A percentile compares a stretch with the other conserved stretches of the same genome.
These are phyloP conservation scores for Tulasnella sp. DNA, from an alignment of 768 basidiomycete genomes.

Conservation along the genomic window DNA sequence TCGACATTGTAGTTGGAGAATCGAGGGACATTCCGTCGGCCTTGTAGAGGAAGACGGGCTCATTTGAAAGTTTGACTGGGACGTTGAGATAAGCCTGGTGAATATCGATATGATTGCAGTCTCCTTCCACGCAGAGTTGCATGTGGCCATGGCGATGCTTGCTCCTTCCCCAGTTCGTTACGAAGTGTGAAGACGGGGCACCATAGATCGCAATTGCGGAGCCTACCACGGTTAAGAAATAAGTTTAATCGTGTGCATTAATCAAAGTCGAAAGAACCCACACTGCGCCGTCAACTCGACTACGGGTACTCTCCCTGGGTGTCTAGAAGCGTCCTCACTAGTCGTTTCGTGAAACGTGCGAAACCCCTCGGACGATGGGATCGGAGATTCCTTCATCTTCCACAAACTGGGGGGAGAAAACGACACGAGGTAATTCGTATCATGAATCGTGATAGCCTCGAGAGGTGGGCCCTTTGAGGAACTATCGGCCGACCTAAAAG, in stretches of 20 bases:
- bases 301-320: background rate
- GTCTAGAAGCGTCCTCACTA: background rate
- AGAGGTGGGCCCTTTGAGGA: background rate
- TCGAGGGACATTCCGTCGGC: background rate
- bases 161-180: background rate
- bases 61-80: background rate
- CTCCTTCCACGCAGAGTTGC: background rate
- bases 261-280: background rate
- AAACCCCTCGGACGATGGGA: background rate
- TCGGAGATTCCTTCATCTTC: background rate
- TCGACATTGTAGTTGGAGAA: background rate
- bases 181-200: background rate
- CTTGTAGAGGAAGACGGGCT: background rate
- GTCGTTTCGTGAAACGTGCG: background rate
- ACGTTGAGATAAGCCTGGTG: constrained; percentile 10
- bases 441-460: background rate
- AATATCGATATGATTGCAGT: background rate
- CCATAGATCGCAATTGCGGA: background rate
- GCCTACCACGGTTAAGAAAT: background rate
- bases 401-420: background rate
- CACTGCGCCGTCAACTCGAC: background rate
- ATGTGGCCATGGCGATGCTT: background rate
- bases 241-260: background rate
- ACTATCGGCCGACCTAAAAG: background rate
- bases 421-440: background rate